Percentiles rank a stretch among this genome's conserved stretches.
phyloP scores from a whole-genome alignment of 192 early-diverging fungal species.

The Geranomyces michiganensis region DNA sequence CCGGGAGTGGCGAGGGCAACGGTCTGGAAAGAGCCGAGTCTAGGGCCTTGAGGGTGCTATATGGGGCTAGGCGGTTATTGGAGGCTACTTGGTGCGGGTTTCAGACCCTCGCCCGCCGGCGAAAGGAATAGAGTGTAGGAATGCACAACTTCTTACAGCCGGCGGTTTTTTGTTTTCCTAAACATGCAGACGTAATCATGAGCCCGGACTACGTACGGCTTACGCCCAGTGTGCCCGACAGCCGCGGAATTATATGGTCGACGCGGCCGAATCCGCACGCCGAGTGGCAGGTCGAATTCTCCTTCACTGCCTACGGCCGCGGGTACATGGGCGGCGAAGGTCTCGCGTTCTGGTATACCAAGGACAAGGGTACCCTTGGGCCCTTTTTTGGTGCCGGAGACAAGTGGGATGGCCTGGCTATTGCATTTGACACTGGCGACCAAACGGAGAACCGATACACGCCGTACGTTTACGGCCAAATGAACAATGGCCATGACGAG shows the following conservation, averaged over 20 bases:
- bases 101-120: too few relatives aligned
- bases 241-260: constrained; percentile 65
- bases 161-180: neutral
- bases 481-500: constrained; percentile 67
- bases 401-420: constrained; percentile 63
- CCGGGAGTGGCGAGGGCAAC: too few relatives aligned
- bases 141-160: too few relatives aligned
- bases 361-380: constrained; percentile 51
- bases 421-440: constrained; percentile 66
- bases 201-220: constrained; percentile 49
- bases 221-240: constrained; percentile 61
- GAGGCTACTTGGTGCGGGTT: too few relatives aligned
- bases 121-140: too few relatives aligned
- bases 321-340: constrained; percentile 70
- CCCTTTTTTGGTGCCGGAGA: constrained; percentile 69
- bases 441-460: constrained; percentile 42
- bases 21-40: too few relatives aligned
- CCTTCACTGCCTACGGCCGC: constrained; percentile 62
- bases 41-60: too few relatives aligned
- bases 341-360: constrained; percentile 82
- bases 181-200: constrained; percentile 37
- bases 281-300: constrained; percentile 74
- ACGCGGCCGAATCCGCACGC: constrained; percentile 58
- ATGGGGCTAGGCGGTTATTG: too few relatives aligned
- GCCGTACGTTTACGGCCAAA: constrained; percentile 59